Evolutionary conservation across 2,329 filamentous ascomycete genomes (phyloP).

Genomic region (Diplocarpon rosae): DNA sequence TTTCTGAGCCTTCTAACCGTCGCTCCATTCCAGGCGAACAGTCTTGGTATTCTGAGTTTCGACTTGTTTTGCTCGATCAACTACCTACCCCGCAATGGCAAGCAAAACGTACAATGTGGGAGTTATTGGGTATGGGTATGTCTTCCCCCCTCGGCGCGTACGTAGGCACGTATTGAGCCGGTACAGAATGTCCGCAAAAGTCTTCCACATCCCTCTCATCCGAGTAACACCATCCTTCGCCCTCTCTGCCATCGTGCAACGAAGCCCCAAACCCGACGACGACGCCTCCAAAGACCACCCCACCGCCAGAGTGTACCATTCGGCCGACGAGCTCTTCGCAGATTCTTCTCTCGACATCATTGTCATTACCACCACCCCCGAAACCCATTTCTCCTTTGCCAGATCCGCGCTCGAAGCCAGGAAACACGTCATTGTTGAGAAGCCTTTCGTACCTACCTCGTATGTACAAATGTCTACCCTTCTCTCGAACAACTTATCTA

Average conservation of each 20-base stretch:
- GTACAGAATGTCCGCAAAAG: conserved; percentile 51
- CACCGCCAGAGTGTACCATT: conserved; percentile 50
- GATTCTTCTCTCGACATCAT: conserved; percentile 59
- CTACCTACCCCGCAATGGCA: conserved; percentile 14
- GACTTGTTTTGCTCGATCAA: not conserved
- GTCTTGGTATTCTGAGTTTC: no score
- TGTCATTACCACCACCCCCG: conserved; percentile 59
- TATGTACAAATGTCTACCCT: no score
- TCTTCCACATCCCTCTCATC: conserved; percentile 79
- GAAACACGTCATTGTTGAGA: conserved; percentile 74
- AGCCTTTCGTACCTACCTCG: conserved; percentile 67
- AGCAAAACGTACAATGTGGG: conserved; percentile 42
- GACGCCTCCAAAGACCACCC: conserved; percentile 62
- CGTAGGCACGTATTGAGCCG: conserved; percentile 6
- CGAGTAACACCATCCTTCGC: conserved; percentile 49
- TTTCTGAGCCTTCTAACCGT: not conserved
- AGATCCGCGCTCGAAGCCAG: conserved; percentile 54
- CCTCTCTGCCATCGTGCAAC: conserved; percentile 67
- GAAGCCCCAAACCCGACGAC: conserved; percentile 50
- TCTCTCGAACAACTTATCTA: no score
- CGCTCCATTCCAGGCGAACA: not conserved
- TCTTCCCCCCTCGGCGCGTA: not conserved
- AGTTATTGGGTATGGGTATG: conserved; percentile 43
- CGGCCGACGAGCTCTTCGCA: conserved; percentile 49
- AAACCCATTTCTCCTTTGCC: conserved; percentile 56